Base-by-base conservation (phyloP, 2,329 filamentous ascomycete genomes). In the Penicillium sp. region DNA sequence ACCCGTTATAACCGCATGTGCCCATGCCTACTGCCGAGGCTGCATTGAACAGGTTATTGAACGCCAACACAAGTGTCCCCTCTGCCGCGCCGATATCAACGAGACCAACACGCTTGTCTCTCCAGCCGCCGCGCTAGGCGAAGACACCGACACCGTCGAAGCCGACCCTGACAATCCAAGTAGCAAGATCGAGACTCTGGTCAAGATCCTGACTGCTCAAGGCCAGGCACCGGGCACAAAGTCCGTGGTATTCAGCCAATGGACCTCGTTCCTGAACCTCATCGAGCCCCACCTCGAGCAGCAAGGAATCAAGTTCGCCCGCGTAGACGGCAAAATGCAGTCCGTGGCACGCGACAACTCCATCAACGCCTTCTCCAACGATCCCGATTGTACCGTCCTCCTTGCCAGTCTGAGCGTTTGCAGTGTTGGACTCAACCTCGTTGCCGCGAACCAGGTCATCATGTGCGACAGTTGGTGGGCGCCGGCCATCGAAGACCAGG, bases 391-490 rank as follows among this genome's bases (percentile, higher is more conserved):
- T 54, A 87, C 84, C 0, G 83, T 96, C 62, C 81, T 96, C 77
- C 85, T 96, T 2, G 91, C 91, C 2, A 91, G 88, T 66, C 76
- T 96, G 39, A 83, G 84, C 7, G 91, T 94, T 7, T 93, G 90
- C 72, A 89, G 87, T 48, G 91, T 96, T 1, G 91, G 91, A 0
- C 79, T 96, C 42, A 96, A 96, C 64, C 82, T 96, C 11, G 89
- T 92, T 0, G 86, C 90, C 0, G 91, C 91, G 0, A 91, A 94
- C 64, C 91, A 91, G 7, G 90, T 95, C 55, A 85, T 96, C 42
- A 78, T 96, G 18, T 84, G 85, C 0, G 91, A 96, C 70, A 89
- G 84, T 55, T 96, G 90, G 91, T 96, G 91, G 89, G 91, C 91
- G 1, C 91, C 91, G 0, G 91, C 91, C 0, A 94, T 96, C 51